Evolutionary conservation across 495 filamentous ascomycete species (phyloP).

Genomic region (Parathielavia appendiculata): DNA sequence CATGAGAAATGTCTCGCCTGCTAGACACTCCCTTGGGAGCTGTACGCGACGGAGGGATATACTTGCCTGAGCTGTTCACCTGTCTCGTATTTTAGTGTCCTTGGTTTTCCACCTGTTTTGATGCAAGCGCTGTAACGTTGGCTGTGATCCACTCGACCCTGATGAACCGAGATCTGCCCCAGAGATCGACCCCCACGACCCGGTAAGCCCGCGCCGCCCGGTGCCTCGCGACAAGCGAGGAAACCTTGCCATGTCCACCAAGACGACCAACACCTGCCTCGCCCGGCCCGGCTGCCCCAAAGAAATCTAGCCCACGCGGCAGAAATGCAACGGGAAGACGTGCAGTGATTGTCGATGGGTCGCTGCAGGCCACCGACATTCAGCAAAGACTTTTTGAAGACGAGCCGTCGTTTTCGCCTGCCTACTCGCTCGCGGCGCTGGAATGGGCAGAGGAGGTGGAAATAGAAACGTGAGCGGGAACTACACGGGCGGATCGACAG

Average conservation of each 20-base stretch:
- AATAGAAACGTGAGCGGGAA: background rate
- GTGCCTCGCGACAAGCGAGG: background rate
- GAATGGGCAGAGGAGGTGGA: conserved; percentile 13
- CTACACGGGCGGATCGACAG: background rate
- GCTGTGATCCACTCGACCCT: background rate
- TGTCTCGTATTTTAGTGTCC: background rate
- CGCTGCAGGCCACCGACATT: conserved; percentile 7
- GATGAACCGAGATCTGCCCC: background rate
- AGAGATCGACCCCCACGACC: background rate
- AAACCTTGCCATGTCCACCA: background rate
- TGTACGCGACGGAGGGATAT: background rate
- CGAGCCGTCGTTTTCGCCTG: conserved; percentile 5
- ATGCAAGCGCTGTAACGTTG: conserved; percentile 9
- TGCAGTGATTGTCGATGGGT: conserved; percentile 1
- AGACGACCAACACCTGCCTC: background rate
- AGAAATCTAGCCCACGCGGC: background rate
- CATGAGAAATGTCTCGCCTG: background rate
- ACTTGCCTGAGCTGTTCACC: background rate
- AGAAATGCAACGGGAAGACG: background rate
- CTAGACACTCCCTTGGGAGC: background rate
- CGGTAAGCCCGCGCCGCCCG: background rate
- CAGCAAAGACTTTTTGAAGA: background rate
- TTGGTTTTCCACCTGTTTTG: background rate
- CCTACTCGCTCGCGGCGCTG: conserved; percentile 12
- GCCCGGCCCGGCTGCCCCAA: background rate